Conservation (phyloP, 768 basidiomycete species). For the Mycena maculata region DNA sequence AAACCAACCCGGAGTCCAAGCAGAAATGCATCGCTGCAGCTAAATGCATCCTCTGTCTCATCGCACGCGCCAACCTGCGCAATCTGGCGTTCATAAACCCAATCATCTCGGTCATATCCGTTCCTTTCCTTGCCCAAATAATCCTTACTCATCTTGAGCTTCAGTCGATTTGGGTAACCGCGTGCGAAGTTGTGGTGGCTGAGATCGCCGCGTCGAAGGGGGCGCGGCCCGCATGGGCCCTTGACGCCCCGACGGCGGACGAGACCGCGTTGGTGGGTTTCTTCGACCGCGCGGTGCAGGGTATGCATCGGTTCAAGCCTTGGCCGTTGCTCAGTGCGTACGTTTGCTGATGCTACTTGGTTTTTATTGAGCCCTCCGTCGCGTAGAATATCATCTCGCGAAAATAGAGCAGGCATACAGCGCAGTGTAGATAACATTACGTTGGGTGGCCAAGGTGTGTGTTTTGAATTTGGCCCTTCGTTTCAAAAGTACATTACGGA, state of each 20-base stretch:
- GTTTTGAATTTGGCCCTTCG: too few species aligned
- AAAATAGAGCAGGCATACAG: constrained; percentile 8
- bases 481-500: too few species aligned
- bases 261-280: neutral
- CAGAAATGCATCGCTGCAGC: constrained; percentile 25
- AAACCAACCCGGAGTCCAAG: constrained; percentile 8
- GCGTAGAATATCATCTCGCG: constrained; percentile 3
- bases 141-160: neutral
- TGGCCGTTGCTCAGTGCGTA: constrained; percentile 17
- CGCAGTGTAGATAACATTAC: neutral
- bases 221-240: constrained; percentile 2
- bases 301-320: neutral
- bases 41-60: constrained; percentile 4
- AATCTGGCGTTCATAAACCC: constrained; percentile 10
- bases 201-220: constrained; percentile 15
- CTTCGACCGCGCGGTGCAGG: constrained; percentile 1
- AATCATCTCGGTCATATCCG: neutral
- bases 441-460: neutral
- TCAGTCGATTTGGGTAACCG: constrained; percentile 25
- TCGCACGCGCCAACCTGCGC: neutral
- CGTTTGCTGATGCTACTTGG: neutral
- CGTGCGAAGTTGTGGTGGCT: constrained; percentile 21
- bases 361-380: neutral
- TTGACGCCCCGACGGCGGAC: neutral
- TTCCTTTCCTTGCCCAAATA: neutral